Base-by-base conservation (phyloP, 2,329 filamentous ascomycete species). In the Waltergamsia citrina region DNA sequence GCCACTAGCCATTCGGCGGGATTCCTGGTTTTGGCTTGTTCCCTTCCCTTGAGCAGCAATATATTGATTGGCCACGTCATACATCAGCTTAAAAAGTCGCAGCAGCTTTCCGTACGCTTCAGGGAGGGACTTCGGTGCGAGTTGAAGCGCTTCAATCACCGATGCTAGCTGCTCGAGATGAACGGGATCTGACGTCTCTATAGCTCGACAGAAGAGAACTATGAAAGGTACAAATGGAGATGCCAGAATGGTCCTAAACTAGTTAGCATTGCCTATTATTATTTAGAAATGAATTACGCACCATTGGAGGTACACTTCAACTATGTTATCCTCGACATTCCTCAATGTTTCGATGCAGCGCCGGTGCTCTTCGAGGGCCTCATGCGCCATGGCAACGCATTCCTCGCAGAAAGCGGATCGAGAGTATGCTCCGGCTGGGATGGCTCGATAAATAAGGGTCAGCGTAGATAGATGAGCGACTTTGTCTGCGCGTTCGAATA, bases 111-210 rank as follows among this genome's bases (percentile, higher is more conserved):
- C n/a, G n/a, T n/a, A n/a, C n/a, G n/a, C n/a, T n/a, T n/a, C n/a
- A n/a, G n/a, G n/a, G n/a, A n/a, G n/a, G n/a, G n/a, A n/a, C n/a
- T n/a, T n/a, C n/a, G n/a, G n/a, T n/a, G n/a, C n/a, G n/a, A n/a
- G n/a, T n/a, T n/a, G n/a, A n/a, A n/a, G n/a, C n/a, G n/a, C n/a
- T n/a, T n/a, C n/a, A n/a, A n/a, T n/a, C n/a, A n/a, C n/a, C n/a
- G n/a, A n/a, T n/a, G n/a, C n/a, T n/a, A n/a, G n/a, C n/a, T 32
- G 54, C 7, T 48, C 34, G 3, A 71, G 57, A 34, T 71, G 67
- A 3, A 47, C 44, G 15, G 46, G 37, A n/a, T 65, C 53, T n/a
- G 55, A 57, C 1, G 59, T 56, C 34, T 64, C 57, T 26, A 49
- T 44, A 15, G 44, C 37, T 30, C 48, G 43, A 20, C 48, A 51